Conservation (phyloP, 768 basidiomycete species). For the Paxillus involutus region DNA sequence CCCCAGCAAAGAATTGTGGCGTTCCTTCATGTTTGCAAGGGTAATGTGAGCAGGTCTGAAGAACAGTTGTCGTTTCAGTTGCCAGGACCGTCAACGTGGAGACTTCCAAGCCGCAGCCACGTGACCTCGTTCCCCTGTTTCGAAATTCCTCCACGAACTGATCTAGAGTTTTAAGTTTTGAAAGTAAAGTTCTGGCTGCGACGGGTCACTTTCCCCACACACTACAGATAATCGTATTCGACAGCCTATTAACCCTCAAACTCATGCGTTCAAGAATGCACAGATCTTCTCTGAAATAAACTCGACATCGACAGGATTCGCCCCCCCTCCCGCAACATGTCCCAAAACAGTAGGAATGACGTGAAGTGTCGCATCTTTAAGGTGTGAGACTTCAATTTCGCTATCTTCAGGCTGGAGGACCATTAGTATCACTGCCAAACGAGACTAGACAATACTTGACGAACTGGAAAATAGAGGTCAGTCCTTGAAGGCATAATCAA, state of each 20-base stretch:
- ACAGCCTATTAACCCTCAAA: neutral
- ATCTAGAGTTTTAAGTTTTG: no score
- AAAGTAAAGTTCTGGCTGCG: no score
- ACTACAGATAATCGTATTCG: neutral
- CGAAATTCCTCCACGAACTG: no score
- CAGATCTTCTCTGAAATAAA: conserved; percentile 43
- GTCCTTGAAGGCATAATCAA: conserved; percentile 62
- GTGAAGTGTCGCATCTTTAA: conserved; percentile 44
- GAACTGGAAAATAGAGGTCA: conserved; percentile 58
- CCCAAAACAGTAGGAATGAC: conserved; percentile 61
- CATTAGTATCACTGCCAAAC: neutral
- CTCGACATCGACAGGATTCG: conserved; percentile 37
- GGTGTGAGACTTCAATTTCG: conserved; percentile 43
- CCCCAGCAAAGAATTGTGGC: conserved; percentile 11
- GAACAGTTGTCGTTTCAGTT: neutral
- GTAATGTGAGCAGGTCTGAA: neutral
- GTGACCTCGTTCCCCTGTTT: neutral
- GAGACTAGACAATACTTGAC: neutral
- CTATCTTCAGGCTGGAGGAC: conserved; percentile 52
- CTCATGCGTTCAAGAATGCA: conserved; percentile 38
- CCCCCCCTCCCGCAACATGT: conserved; percentile 52
- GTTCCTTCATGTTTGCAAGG: conserved; percentile 21
- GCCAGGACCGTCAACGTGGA: neutral
- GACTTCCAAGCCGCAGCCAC: no score
- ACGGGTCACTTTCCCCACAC: no score